Evolutionary conservation across 495 filamentous ascomycete species (phyloP).

Genomic region (Aspergillus haitiensis): DNA sequence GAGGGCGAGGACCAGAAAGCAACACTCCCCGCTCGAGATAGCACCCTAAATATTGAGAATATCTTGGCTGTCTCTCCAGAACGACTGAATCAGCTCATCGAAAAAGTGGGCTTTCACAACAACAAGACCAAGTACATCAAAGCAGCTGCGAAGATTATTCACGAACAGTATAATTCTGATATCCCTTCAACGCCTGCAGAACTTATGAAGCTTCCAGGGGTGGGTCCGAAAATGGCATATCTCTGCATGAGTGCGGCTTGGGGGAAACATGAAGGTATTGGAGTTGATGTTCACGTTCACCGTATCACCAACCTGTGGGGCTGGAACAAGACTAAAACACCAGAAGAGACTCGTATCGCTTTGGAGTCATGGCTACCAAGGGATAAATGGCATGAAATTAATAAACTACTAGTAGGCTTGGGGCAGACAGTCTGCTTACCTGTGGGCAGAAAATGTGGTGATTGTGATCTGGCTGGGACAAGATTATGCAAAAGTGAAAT

Average conservation of each 20-base stretch:
- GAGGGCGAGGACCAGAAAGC: slow-evolving; percentile 18
- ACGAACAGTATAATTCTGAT: slow-evolving; percentile 67
- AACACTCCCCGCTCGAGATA: slow-evolving; percentile 44
- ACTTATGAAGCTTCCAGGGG: slow-evolving; percentile 79
- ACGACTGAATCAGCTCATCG: slow-evolving; percentile 75
- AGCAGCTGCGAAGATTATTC: slow-evolving; percentile 67
- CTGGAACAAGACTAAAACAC: slow-evolving; percentile 81
- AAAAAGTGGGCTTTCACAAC: slow-evolving; percentile 89
- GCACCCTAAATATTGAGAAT: slow-evolving; percentile 70
- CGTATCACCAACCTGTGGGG: slow-evolving; percentile 96
- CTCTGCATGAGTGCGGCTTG: slow-evolving; percentile 77
- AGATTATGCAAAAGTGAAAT: slow-evolving; percentile 74
- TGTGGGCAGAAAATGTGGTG: slow-evolving; percentile 75
- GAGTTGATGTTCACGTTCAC: slow-evolving; percentile 71
- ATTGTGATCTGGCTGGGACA: slow-evolving; percentile 71
- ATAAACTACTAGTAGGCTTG: slow-evolving; percentile 85
- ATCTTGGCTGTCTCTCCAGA: slow-evolving; percentile 71
- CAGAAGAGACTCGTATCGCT: slow-evolving; percentile 78
- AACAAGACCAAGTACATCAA: slow-evolving; percentile 94
- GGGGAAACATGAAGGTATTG: slow-evolving; percentile 62
- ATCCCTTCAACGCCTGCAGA: slow-evolving; percentile 82
- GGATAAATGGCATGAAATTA: slow-evolving; percentile 93
- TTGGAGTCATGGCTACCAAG: slow-evolving; percentile 82
- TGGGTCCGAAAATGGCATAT: slow-evolving; percentile 97
- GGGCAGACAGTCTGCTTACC: slow-evolving; percentile 87